Base-by-base conservation (phyloP, 805 yeast genomes). In the Candida berthetii region DNA sequence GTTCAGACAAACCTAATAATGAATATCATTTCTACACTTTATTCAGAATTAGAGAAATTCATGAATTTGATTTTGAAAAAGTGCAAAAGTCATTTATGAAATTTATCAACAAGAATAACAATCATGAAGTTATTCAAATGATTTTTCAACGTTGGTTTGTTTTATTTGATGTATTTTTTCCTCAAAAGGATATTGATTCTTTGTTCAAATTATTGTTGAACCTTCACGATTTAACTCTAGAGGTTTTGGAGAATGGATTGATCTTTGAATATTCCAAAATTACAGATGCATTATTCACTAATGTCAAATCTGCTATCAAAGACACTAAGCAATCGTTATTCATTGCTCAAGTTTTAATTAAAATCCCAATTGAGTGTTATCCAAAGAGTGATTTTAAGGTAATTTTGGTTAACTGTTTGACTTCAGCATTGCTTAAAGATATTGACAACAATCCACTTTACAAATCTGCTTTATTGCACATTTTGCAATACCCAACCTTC, bases 91-190 rank as follows among this genome's bases (percentile, higher is more conserved):
- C 44, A 2, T 65, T 68, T 38, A 37, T 66, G n/a, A 39, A 44
- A 6, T 60, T 47, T 41, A 49, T 61, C 11, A 25, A 39, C 16
- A 33, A 33, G 8, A 8, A 9, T 29, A 22, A 37, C 2, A 39
- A 54, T 2, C 16, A 41, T 1, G 40, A 41, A 1, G 45, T 57
- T 38, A 41, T 64, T 8, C 24, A 43, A 29, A 41, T 52, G 13
- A 40, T 68, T 0, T 67, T 80, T 39, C 47, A 51, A 9, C 73
- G 86, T 50, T 83, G 88, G 88, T 51, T 70, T 32, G 72, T 80
- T 1, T 44, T 82, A 1, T 41, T 71, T 33, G 64, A 75, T 48
- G 37, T 43, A 6, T 47, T 60, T 36, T 65, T 73, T 48, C 32
- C 57, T 0, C 44, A 50, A 13, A 52, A 58, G 0, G 56, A 65